A percentile compares a stretch with the other conserved stretches of the same genome.
Conservation (phyloP, 2,329 filamentous ascomycete species). For the Colletotrichum cuscutae region DNA sequence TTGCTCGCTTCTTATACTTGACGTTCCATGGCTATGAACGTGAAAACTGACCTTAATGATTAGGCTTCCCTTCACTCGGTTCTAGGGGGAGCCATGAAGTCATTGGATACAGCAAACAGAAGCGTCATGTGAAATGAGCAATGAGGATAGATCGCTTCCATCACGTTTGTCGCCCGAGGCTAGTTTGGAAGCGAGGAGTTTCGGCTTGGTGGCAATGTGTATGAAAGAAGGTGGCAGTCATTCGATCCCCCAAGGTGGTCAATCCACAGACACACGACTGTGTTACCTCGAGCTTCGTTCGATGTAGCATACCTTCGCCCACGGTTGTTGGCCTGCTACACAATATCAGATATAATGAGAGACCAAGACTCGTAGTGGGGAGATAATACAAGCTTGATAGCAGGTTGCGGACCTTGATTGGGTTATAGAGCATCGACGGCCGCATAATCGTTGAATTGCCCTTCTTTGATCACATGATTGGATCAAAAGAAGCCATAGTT, state of each 20-base stretch:
- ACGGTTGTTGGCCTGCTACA: not conserved
- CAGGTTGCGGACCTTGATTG: not conserved
- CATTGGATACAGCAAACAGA: not conserved
- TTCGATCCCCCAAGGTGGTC: not conserved
- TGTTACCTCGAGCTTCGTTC: not conserved
- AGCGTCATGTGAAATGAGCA: not conserved
- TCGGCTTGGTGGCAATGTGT: not conserved
- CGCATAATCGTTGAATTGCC: not conserved
- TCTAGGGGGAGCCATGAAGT: slow-evolving; percentile 37
- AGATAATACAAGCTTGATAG: not conserved
- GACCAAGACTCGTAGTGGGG: not conserved
- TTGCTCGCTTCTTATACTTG: not conserved
- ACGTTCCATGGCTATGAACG: not conserved
- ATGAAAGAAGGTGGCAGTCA: not conserved
- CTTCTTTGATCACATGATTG: not conserved
- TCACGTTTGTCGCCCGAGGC: not conserved
- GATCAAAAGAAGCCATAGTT: not conserved
- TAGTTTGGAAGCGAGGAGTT: not conserved
- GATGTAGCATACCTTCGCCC: not conserved
- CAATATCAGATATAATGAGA: not conserved
- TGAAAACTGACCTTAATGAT: slow-evolving; percentile 13
- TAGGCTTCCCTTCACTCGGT: slow-evolving; percentile 50
- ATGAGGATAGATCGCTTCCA: not conserved
- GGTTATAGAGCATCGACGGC: not conserved
- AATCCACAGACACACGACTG: not conserved